A percentile compares a stretch with the other conserved stretches of the same genome.
Evolutionary conservation across 169 alveolate genomes (phyloP).

Genomic region (Blepharisma undulans): DNA sequence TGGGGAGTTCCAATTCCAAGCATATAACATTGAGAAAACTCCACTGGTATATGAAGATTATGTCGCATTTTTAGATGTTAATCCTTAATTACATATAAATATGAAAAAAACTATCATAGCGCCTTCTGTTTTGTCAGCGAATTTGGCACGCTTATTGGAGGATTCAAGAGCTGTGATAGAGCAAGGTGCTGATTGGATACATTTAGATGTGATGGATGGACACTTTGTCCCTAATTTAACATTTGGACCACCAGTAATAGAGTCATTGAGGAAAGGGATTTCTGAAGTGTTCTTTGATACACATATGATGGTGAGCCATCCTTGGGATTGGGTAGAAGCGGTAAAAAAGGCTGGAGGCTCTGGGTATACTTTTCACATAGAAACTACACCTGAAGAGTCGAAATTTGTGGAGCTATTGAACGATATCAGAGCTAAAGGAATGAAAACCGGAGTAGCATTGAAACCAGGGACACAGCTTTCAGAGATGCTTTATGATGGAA

Average conservation of each 20-base stretch:
- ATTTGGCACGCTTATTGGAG: conserved; percentile 66
- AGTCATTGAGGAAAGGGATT: conserved; percentile 64
- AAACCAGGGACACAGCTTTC: conserved; percentile 77
- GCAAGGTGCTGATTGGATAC: conserved; percentile 81
- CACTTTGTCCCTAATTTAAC: conserved; percentile 89
- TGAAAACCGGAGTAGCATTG: conserved; percentile 81
- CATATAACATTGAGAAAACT: conserved; percentile 37
- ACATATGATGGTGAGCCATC: conserved; percentile 86
- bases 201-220: conserved; percentile 73
- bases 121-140: conserved; percentile 77
- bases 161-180: conserved; percentile 65
- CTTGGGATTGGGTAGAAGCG: conserved; percentile 81
- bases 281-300: conserved; percentile 81
- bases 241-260: conserved; percentile 84
- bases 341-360: conserved; percentile 80
- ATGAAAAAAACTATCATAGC: conserved; percentile 41
- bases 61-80: conserved; percentile 1
- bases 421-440: conserved; percentile 48
- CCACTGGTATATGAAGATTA: neutral
- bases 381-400: conserved; percentile 61
- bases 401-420: conserved; percentile 22
- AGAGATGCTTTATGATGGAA: conserved; percentile 43
- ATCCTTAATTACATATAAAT: neutral
- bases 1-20: conserved; percentile 77
- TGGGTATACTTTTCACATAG: conserved; percentile 84